Percentiles rank a stretch among this genome's conserved stretches.
phyloP scores from a whole-genome alignment of 768 basidiomycete genomes.

The Phylloporus arenicola region DNA sequence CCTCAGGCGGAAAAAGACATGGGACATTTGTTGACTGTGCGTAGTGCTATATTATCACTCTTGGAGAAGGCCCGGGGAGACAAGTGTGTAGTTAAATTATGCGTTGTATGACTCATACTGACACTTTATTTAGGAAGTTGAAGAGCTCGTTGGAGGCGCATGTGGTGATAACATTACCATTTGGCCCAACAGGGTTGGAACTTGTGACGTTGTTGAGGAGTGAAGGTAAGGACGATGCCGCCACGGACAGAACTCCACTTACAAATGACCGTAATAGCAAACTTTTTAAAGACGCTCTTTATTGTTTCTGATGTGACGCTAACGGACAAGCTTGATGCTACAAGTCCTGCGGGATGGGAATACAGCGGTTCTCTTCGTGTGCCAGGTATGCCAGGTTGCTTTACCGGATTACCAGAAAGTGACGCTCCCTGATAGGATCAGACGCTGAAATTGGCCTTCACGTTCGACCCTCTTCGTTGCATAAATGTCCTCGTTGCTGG shows the following conservation, averaged over 20 bases:
- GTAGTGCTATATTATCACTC: conserved; percentile 55
- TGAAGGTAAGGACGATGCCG: conserved; percentile 24
- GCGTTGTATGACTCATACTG: not conserved
- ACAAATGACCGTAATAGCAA: conserved; percentile 36
- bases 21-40: conserved; percentile 53
- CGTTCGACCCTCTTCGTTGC: conserved; percentile 52
- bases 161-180: conserved; percentile 56
- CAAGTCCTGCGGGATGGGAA: conserved; percentile 43
- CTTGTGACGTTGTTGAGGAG: conserved; percentile 42
- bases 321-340: conserved; percentile 39
- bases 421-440: conserved; percentile 5
- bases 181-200: conserved; percentile 21
- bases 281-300: conserved; percentile 66
- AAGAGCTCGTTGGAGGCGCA: conserved; percentile 74
- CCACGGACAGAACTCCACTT: not conserved
- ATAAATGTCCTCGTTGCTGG: conserved; percentile 94
- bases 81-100: conserved; percentile 46
- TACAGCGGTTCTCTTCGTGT: conserved; percentile 41
- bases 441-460: conserved; percentile 38
- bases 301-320: conserved; percentile 71
- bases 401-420: not conserved
- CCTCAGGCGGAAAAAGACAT: conserved; percentile 54
- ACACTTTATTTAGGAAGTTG: conserved; percentile 46
- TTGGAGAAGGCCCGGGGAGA: conserved; percentile 72
- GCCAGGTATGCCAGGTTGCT: conserved; percentile 38